These are phyloP conservation scores for Nemania abortiva DNA, from an alignment of 2,329 filamentous ascomycete genomes.

Conservation along the genomic window DNA sequence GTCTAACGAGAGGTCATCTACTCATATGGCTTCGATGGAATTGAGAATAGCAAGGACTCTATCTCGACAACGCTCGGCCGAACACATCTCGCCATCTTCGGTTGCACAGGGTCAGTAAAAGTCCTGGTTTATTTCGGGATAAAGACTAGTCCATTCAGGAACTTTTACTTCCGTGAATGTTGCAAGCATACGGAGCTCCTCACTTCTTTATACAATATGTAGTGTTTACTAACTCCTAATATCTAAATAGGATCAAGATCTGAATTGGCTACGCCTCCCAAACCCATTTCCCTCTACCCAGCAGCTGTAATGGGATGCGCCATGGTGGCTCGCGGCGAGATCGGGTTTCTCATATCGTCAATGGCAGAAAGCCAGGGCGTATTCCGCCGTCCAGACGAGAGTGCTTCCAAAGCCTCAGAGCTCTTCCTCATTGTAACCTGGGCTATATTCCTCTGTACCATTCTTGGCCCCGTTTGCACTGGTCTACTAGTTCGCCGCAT, in stretches of 20 bases:
- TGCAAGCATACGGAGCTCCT: background rate
- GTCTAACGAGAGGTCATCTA: background rate
- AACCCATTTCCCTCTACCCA: constrained; percentile 74
- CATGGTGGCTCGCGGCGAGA: constrained; percentile 84
- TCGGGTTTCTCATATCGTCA: constrained; percentile 80
- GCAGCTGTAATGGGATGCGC: constrained; percentile 72
- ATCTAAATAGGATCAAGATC: background rate
- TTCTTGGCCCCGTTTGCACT: constrained; percentile 62
- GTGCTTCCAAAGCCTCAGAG: constrained; percentile 49
- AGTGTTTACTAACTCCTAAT: background rate
- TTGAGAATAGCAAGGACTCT: background rate
- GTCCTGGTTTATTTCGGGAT: background rate
- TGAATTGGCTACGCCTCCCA: constrained; percentile 50
- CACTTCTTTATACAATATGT: background rate
- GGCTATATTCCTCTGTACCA: constrained; percentile 68
- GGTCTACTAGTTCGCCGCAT: constrained; percentile 61
- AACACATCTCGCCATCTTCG: background rate
- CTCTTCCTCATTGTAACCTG: constrained; percentile 67
- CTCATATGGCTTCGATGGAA: constrained; percentile 8
- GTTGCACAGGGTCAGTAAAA: background rate
- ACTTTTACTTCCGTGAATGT: background rate
- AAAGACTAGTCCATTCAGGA: background rate
- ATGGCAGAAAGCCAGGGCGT: constrained; percentile 68
- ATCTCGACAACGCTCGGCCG: background rate
- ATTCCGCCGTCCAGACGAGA: constrained; percentile 50